These are phyloP conservation scores for Neofusicoccum ribis DNA, from an alignment of 2,329 filamentous ascomycete species.

Conservation along the genomic window DNA sequence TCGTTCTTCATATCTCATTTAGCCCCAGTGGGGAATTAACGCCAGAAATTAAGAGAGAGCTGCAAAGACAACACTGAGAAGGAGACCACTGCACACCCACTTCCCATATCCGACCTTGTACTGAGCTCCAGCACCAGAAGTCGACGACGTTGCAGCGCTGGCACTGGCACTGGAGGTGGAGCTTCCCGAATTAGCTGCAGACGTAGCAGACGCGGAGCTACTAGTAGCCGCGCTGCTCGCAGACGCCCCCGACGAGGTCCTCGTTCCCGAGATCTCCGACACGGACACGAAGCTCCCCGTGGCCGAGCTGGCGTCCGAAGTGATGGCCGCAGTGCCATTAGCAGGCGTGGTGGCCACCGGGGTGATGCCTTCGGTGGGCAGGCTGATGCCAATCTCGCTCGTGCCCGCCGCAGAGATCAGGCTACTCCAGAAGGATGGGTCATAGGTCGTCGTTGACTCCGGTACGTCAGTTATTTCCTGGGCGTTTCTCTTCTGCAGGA, in stretches of 20 bases:
- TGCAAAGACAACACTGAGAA: background rate
- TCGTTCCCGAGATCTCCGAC: background rate
- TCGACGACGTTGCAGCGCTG: background rate
- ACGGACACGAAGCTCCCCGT: background rate
- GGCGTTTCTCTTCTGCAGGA: background rate
- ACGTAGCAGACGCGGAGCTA: background rate
- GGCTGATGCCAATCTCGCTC: background rate
- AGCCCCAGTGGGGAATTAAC: background rate
- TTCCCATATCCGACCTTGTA: background rate
- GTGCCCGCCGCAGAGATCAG: background rate
- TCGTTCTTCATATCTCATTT: background rate
- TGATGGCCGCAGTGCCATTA: background rate
- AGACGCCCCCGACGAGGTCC: background rate
- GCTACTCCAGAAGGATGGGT: constrained; percentile 8
- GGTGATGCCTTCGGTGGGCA: background rate
- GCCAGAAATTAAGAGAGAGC: background rate
- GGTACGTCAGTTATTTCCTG: background rate
- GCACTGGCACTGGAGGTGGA: background rate
- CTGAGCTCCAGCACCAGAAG: background rate
- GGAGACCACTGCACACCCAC: constrained; percentile 1
- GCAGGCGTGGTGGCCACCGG: background rate
- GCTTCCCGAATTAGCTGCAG: background rate
- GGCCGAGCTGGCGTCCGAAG: background rate
- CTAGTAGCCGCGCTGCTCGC: background rate
- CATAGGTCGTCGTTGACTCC: background rate